Conservation (phyloP, 1,284 basidiomycete species). For the Melampsora americana region DNA sequence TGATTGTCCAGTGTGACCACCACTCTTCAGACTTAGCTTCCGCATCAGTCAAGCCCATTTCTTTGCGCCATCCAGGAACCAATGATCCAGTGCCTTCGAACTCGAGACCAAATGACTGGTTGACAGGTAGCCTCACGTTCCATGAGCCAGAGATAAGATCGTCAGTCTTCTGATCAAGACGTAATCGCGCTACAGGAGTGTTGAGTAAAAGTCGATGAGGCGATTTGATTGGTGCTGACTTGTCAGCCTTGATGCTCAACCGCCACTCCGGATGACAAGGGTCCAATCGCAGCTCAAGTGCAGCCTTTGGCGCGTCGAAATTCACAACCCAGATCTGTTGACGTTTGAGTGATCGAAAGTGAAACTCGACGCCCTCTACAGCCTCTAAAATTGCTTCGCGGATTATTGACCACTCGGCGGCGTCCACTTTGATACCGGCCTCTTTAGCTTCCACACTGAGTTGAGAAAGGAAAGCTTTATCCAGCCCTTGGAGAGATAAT, state of each 20-base stretch:
- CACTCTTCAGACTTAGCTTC: slow-evolving; percentile 65
- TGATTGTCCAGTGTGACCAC: slow-evolving; percentile 66
- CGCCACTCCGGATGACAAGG: slow-evolving; percentile 79
- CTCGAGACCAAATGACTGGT: slow-evolving; percentile 61
- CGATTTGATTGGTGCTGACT: slow-evolving; percentile 71
- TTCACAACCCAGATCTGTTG: slow-evolving; percentile 81
- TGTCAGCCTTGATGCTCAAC: slow-evolving; percentile 69
- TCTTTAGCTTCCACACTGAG: slow-evolving; percentile 62
- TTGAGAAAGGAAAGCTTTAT: slow-evolving; percentile 51
- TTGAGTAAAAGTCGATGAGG: slow-evolving; percentile 71
- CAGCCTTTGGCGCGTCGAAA: slow-evolving; percentile 70
- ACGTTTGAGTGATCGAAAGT: slow-evolving; percentile 79
- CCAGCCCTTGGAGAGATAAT: slow-evolving; percentile 63
- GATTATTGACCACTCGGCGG: slow-evolving; percentile 67
- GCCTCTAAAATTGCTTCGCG: slow-evolving; percentile 66
- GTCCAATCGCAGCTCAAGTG: slow-evolving; percentile 72
- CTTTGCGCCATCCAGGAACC: slow-evolving; percentile 79
- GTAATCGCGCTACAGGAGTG: slow-evolving; percentile 74
- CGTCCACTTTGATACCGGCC: slow-evolving; percentile 52
- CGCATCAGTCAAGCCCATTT: slow-evolving; percentile 71
- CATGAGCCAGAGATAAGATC: slow-evolving; percentile 69
- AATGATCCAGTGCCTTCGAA: slow-evolving; percentile 68
- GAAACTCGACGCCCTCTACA: slow-evolving; percentile 63
- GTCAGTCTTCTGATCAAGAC: slow-evolving; percentile 53
- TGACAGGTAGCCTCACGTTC: slow-evolving; percentile 75